Evolutionary conservation across 805 yeast species (phyloP).

Genomic region (Pichia eremophila): DNA sequence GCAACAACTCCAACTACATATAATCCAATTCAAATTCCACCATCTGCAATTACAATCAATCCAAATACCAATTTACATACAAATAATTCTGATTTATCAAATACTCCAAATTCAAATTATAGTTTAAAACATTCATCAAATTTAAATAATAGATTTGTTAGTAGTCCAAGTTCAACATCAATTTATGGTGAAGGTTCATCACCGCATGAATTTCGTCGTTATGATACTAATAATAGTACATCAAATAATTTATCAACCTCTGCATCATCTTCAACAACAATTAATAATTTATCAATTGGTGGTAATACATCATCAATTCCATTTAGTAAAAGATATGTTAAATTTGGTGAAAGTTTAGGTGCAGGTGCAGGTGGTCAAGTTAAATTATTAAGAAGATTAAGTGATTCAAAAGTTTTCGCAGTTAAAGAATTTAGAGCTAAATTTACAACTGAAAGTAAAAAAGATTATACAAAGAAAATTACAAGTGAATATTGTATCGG

Average conservation of each 20-base stretch:
- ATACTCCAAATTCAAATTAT: conserved; percentile 7
- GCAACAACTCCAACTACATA: background rate
- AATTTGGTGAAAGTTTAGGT: conserved; percentile 79
- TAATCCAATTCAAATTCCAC: conserved; percentile 5
- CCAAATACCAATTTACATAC: conserved; percentile 33
- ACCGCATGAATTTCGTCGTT: conserved; percentile 8
- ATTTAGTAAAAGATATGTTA: conserved; percentile 66
- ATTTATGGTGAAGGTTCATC: conserved; percentile 19
- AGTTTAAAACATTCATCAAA: conserved; percentile 14
- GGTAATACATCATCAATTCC: conserved; percentile 42
- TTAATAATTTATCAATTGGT: conserved; percentile 22
- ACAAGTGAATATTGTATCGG: conserved; percentile 95
- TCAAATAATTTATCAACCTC: conserved; percentile 9
- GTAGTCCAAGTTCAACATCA: conserved; percentile 26
- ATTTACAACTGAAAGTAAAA: conserved; percentile 60
- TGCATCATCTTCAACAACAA: conserved; percentile 6
- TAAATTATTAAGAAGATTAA: conserved; percentile 54
- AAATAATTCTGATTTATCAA: conserved; percentile 30
- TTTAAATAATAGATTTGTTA: conserved; percentile 13
- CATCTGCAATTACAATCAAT: background rate
- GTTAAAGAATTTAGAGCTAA: conserved; percentile 85
- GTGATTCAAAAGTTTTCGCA: conserved; percentile 71
- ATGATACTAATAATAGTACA: background rate
- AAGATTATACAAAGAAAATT: conserved; percentile 86
- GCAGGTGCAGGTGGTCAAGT: conserved; percentile 96